These are phyloP conservation scores for Cladophialophora yegresii DNA, from an alignment of 2,329 filamentous ascomycete species.

Conservation along the genomic window DNA sequence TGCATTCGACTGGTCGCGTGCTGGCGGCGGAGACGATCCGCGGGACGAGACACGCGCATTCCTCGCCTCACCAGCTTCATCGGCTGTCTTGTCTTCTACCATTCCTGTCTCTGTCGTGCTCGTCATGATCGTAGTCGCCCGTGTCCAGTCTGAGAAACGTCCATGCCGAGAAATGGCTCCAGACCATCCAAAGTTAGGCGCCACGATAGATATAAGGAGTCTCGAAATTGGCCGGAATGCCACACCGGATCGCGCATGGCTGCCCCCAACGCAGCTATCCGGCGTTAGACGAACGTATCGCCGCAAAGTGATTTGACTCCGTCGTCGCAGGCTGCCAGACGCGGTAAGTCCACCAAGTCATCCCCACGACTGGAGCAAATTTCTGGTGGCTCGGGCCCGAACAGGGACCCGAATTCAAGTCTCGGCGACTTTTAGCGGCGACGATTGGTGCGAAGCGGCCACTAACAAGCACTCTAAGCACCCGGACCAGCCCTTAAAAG, in stretches of 20 bases:
- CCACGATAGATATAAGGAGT: not conserved
- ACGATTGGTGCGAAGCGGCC: not conserved
- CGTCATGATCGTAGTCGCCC: not conserved
- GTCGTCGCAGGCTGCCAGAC: not conserved
- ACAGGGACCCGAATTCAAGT: not conserved
- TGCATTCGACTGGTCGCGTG: not conserved
- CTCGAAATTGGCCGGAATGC: not conserved
- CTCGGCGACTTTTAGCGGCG: not conserved
- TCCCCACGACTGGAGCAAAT: not conserved
- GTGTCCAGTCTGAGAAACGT: not conserved
- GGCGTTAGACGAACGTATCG: not conserved
- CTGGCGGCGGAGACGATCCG: not conserved
- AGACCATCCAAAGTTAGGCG: not conserved
- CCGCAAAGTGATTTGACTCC: not conserved
- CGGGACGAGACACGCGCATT: not conserved
- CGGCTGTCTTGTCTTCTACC: not conserved
- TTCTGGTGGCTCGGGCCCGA: not conserved
- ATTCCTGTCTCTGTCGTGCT: not conserved
- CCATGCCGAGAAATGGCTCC: not conserved
- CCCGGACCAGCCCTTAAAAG: not conserved
- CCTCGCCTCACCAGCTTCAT: not conserved
- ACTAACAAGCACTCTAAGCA: not conserved
- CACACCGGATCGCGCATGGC: not conserved
- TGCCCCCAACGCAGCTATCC: not conserved
- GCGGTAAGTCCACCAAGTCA: not conserved